A percentile compares a stretch with the other conserved stretches of the same genome.
These are phyloP conservation scores for Biscutella auriculata DNA, from an alignment of 441 rosid genomes.

Conservation along the genomic window DNA sequence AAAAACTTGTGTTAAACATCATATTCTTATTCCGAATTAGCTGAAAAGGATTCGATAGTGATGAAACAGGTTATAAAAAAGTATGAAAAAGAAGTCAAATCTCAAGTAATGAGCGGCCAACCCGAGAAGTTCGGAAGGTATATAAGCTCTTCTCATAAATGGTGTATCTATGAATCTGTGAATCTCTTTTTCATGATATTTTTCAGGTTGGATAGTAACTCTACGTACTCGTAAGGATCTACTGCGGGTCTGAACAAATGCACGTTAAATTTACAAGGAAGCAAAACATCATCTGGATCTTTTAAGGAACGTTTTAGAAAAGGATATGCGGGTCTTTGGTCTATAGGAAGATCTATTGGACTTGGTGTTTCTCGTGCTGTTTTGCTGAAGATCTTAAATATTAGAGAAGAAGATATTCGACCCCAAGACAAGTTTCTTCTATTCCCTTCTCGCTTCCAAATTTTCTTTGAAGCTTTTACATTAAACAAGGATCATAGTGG, in stretches of 20 bases:
- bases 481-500: slow-evolving; percentile 86
- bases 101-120: too few species aligned
- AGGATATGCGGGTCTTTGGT: slow-evolving; percentile 91
- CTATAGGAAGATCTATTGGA: slow-evolving; percentile 84
- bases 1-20: too few species aligned
- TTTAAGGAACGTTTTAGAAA: slow-evolving; percentile 66
- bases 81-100: too few species aligned
- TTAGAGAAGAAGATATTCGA: slow-evolving; percentile 85
- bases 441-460: too few species aligned
- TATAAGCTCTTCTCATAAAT: too few species aligned
- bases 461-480: too few species aligned
- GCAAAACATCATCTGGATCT: slow-evolving; percentile 47
- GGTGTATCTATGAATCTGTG: too few species aligned
- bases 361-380: slow-evolving; percentile 85
- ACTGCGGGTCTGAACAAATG: slow-evolving; percentile 48
- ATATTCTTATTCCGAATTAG: too few species aligned
- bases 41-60: too few species aligned
- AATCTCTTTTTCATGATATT: neutral
- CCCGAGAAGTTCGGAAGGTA: too few species aligned
- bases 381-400: slow-evolving; percentile 84
- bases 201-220: slow-evolving; percentile 82
- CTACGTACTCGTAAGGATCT: slow-evolving; percentile 58
- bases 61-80: too few species aligned
- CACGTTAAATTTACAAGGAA: slow-evolving; percentile 58
- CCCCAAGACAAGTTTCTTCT: slow-evolving; percentile 88